Base-by-base conservation (phyloP, 2,329 filamentous ascomycete species). In the Ascochyta lentis region DNA sequence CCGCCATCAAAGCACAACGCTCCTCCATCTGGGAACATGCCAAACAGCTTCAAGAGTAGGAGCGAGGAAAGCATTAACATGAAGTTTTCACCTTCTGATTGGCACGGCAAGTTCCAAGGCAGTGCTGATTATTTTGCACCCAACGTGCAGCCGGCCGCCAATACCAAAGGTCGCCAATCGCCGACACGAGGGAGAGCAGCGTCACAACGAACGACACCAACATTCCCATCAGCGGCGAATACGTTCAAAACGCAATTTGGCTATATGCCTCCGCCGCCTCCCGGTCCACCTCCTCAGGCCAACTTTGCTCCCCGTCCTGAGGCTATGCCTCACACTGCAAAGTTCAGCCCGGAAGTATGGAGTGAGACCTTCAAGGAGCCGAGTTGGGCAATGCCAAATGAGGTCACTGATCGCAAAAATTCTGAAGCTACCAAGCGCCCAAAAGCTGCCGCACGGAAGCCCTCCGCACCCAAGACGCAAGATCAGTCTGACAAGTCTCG, bases 1-100 rank as follows among this genome's bases (percentile, higher is more conserved):
- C 62, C 64, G 23, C 63, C 65, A n/a, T 41, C 59, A 19, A 64
- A 52, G 43, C 52, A 63, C 23, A 56, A 37, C 16, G 61, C 54
- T 29, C 58, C 59, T 46, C 37, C 65, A 9, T 45, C 65, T 23
- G 52, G 57, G 8, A 67, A 67, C 34, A 46, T 65, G 5, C 61
- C 68, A 5, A 70, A 65, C 38, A 64, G 65, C 16, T 74, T 74
- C 64, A 79, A 80, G 59, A 81, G 77, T 59, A 73, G 74, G 55
- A 82, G 80, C 58, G 76, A 78, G 41, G 80, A 81, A 54, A 77
- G 76, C 56, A 81, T 82, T 68, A 81, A 81, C 54, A 79, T 79
- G 46, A 79, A 77, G 26, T 82, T 81, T 61, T 78, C 78, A 7
- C 76, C 79, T 22, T 72, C 73, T 23, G 78, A 78, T 27, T 81